A percentile compares a stretch with the other conserved stretches of the same genome.
phyloP scores from a whole-genome alignment of 139 green algal genomes.

The Volvox africanus region DNA sequence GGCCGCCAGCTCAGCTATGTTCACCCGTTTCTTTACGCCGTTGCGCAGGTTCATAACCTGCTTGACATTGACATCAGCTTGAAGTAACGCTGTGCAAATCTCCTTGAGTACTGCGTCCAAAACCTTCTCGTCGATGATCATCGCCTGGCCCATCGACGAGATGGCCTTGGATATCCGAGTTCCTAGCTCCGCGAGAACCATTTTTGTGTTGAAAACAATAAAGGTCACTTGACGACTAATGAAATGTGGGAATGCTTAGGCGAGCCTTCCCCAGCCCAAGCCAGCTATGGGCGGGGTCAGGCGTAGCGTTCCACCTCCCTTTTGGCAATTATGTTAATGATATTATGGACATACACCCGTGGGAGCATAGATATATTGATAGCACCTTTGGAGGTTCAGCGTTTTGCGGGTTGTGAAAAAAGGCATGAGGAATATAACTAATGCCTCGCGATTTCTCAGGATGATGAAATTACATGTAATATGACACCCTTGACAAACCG shows the following conservation, averaged over 20 bases:
- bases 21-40: slow-evolving; percentile 95
- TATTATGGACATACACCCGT: too few relatives aligned
- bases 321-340: too few relatives aligned
- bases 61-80: slow-evolving; percentile 94
- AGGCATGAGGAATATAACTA: too few relatives aligned
- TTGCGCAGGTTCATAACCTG: slow-evolving; percentile 81
- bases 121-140: slow-evolving; percentile 92
- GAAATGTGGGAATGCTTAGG: not conserved
- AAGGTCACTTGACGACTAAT: not conserved
- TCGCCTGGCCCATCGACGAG: slow-evolving; percentile 73
- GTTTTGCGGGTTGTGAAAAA: too few relatives aligned
- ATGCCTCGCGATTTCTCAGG: too few relatives aligned
- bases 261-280: not conserved
- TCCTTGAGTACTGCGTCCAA: slow-evolving; percentile 96
- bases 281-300: not conserved
- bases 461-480: too few relatives aligned
- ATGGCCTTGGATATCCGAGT: slow-evolving; percentile 89
- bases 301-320: not conserved
- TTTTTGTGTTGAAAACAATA: slow-evolving; percentile 54
- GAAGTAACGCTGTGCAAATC: slow-evolving; percentile 90
- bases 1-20: slow-evolving; percentile 87
- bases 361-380: too few relatives aligned
- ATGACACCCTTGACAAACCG: too few relatives aligned
- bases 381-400: too few relatives aligned
- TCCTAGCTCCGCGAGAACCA: slow-evolving; percentile 97